Evolutionary conservation across 805 yeast genomes (phyloP), one percentile per base, ranked within the genome.

Genomic region (Hanseniaspora lindneri): DNA sequence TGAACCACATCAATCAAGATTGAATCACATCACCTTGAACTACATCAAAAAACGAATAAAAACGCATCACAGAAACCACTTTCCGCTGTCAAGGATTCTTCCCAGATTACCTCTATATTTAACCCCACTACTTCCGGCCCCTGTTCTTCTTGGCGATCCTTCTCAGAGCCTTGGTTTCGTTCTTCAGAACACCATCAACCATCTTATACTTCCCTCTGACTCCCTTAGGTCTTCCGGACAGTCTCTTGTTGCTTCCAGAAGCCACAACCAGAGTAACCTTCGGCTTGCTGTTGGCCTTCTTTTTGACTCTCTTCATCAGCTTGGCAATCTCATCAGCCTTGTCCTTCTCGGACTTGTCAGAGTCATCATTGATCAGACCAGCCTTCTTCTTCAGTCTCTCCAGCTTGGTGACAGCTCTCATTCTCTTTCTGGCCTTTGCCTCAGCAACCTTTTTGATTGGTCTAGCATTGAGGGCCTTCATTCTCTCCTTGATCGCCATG

Each of bases 361-460:
- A 70, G 62, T 89, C 95, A 35, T 87, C 98, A 59, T 83, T 83
- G 62, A 89, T 87, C 54, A 83, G 57, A 60, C 92, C 96, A 41
- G 94, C 81, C 74, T 89, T 89, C 81, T 83, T 88, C 72, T 83
- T 83, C 60, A 89, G 66, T 67, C 83, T 82, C 62, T 88, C 96
- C 54, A 89, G 68, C 61, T 95, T 77, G 60, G 80, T 77, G 57
- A 82, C 72, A 3, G 96, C 94, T 66, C 95, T 79, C 84, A 83
- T 74, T 74, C 83, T 83, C 80, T 89, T 89, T 66, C 98, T 80
- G 21, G 95, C 96, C 63, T 85, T 80, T 4, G 98, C 98, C 67
- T 92, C 99, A 56, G 84, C 75, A n/a, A 92, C 96, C 76, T 92
- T 92, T 77, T 92, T 92, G 60, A 92, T 89, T 10, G 99, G 98